These are phyloP conservation scores for Monosporozyma yasuniensis DNA, from an alignment of 805 yeast species.

Conservation along the genomic window DNA sequence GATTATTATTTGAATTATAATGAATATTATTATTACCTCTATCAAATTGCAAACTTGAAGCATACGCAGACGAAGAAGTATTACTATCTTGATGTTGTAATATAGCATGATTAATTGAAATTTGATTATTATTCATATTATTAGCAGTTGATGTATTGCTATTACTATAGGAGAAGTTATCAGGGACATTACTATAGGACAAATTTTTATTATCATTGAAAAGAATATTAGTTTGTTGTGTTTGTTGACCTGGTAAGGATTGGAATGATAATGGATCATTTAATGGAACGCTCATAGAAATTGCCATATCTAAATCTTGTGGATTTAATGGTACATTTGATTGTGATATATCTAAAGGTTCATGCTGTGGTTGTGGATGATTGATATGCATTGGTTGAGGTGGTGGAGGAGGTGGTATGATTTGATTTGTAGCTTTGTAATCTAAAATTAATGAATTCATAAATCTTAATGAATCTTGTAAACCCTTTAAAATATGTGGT, in stretches of 20 bases:
- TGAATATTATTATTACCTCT: background rate
- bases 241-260: background rate
- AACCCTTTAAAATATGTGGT: conserved; percentile 64
- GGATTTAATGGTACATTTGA: background rate
- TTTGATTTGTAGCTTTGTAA: conserved; percentile 31
- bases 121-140: conserved; percentile 3
- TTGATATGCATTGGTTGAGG: background rate
- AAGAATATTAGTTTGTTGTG: conserved; percentile 5
- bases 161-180: background rate
- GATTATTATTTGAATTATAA: background rate
- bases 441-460: conserved; percentile 48
- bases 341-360: conserved; percentile 5
- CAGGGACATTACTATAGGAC: background rate
- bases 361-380: conserved; percentile 7
- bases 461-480: conserved; percentile 40
- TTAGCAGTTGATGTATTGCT: conserved; percentile 5
- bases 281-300: background rate
- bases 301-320: conserved; percentile 3
- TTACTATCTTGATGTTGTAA: background rate
- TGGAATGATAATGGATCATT: background rate
- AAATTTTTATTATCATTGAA: background rate
- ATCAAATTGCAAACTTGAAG: background rate
- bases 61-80: background rate
- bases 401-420: conserved; percentile 14
- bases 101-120: background rate